phyloP scores from a whole-genome alignment of 192 early-diverging fungal genomes.

The Gryganskiella cystojenkinii region DNA sequence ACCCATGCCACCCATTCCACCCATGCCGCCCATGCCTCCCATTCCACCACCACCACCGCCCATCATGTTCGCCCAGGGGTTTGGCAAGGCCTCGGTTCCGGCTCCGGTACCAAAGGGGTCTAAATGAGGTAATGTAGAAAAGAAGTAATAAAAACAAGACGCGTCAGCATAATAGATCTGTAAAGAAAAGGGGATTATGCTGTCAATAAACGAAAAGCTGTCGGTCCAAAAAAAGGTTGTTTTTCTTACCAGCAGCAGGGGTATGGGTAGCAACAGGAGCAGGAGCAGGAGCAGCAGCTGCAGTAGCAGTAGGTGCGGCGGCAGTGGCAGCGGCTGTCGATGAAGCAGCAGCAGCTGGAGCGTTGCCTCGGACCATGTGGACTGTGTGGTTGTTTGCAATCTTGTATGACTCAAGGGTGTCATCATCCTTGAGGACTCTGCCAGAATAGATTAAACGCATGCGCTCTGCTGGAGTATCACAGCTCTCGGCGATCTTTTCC shows the following conservation, averaged over 20 bases:
- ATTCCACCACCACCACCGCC: slow-evolving; percentile 51
- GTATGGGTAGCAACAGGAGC: slow-evolving; percentile 47
- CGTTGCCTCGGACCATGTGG: slow-evolving; percentile 86
- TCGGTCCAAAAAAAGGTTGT: neutral
- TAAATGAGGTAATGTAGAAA: too few species aligned
- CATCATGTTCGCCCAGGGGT: slow-evolving; percentile 52
- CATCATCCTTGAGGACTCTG: slow-evolving; percentile 92
- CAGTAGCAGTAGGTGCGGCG: slow-evolving; percentile 49
- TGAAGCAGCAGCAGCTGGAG: slow-evolving; percentile 54
- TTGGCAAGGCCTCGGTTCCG: slow-evolving; percentile 39
- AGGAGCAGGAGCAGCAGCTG: slow-evolving; percentile 45
- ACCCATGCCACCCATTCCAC: slow-evolving; percentile 66
- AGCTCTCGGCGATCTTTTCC: slow-evolving; percentile 71
- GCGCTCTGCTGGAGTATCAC: slow-evolving; percentile 70
- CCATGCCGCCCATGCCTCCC: slow-evolving; percentile 65
- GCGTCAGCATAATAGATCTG: neutral
- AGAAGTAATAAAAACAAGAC: neutral
- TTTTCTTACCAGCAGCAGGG: slow-evolving; percentile 32
- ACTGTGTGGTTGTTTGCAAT: slow-evolving; percentile 88
- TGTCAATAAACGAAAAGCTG: neutral
- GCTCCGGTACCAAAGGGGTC: slow-evolving; percentile 47
- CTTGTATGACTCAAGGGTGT: slow-evolving; percentile 83
- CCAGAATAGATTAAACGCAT: slow-evolving; percentile 96
- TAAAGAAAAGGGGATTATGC: neutral
- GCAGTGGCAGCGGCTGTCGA: slow-evolving; percentile 39